Conservation (phyloP, 176 grass and related monocot genomes). For the bread wheat (Triticum aestivum) region DNA sequence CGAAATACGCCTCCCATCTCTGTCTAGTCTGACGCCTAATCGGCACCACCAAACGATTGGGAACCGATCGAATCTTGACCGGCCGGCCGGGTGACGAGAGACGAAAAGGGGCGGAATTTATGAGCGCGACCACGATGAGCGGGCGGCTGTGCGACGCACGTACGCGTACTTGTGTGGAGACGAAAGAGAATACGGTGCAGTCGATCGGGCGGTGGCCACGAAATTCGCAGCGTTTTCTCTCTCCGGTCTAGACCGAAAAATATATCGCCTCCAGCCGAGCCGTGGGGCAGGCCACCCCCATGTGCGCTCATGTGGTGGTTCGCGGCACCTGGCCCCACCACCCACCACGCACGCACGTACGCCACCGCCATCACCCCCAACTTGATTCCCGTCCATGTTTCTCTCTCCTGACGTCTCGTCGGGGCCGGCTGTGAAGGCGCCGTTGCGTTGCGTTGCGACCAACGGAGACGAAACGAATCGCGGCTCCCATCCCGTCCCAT, state of each 20-base stretch:
- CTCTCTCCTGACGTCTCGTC: conserved; percentile 3
- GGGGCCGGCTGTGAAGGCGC: not conserved
- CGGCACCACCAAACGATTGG: no score
- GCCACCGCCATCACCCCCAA: conserved; percentile 17
- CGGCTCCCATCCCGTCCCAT: not conserved
- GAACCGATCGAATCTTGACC: no score
- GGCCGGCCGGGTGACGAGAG: no score
- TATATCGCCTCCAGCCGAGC: not conserved
- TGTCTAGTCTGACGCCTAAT: no score
- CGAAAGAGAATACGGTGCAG: not conserved
- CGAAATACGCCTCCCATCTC: no score
- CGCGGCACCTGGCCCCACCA: conserved; percentile 46
- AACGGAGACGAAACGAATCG: conserved; percentile 9
- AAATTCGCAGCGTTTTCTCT: not conserved
- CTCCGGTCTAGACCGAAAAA: not conserved
- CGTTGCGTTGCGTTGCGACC: not conserved
- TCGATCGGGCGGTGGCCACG: not conserved
- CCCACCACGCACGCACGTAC: conserved; percentile 38
- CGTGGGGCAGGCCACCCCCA: conserved; percentile 49
- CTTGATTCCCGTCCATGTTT: conserved; percentile 15
- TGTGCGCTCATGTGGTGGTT: conserved; percentile 85
- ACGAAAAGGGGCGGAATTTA: no score
- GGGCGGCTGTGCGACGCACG: not conserved
- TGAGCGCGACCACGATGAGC: not conserved
- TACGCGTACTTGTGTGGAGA: not conserved